phyloP scores from a whole-genome alignment of 1,284 basidiomycete species.

The Inonotus hispidus region DNA sequence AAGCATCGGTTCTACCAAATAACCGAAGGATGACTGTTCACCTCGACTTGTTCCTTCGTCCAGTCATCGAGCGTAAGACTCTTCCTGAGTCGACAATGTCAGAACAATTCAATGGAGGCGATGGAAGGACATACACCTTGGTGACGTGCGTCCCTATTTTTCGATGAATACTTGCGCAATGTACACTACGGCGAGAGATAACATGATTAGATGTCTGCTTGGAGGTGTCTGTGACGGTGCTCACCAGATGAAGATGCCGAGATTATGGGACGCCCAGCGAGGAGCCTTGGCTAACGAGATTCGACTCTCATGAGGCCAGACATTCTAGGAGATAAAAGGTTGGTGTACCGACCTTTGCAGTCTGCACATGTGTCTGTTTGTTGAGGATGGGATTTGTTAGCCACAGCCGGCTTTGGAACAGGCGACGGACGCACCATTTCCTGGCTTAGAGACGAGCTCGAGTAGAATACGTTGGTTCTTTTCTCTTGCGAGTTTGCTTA shows the following conservation, averaged over 20 bases:
- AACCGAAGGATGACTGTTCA: constrained; percentile 30
- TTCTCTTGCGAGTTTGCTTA: constrained; percentile 58
- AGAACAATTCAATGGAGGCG: not conserved
- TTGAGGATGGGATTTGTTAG: constrained; percentile 2
- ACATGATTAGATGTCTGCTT: too few relatives aligned
- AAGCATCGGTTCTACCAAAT: constrained; percentile 20
- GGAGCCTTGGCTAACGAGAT: constrained; percentile 39
- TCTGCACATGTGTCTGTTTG: constrained; percentile 73
- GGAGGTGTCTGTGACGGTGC: constrained; percentile 19
- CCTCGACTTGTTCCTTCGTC: constrained; percentile 83
- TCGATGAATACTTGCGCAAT: constrained; percentile 81
- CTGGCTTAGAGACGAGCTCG: constrained; percentile 62
- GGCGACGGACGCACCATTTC: constrained; percentile 53
- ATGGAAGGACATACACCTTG: constrained; percentile 60
- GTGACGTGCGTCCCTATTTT: constrained; percentile 85
- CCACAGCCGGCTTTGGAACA: not conserved
- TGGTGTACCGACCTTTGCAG: constrained; percentile 48
- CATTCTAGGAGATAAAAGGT: not conserved
- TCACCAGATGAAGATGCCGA: constrained; percentile 80
- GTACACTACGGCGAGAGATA: constrained; percentile 44
- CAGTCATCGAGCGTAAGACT: constrained; percentile 80
- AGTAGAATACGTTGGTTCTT: constrained; percentile 62
- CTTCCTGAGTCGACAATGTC: constrained; percentile 47
- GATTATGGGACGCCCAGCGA: constrained; percentile 77
- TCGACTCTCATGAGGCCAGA: not conserved